Percentiles rank a stretch among this genome's conserved stretches.
Evolutionary conservation across 2,329 filamentous ascomycete genomes (phyloP).

Genomic region (Dothideomycetes sp.): DNA sequence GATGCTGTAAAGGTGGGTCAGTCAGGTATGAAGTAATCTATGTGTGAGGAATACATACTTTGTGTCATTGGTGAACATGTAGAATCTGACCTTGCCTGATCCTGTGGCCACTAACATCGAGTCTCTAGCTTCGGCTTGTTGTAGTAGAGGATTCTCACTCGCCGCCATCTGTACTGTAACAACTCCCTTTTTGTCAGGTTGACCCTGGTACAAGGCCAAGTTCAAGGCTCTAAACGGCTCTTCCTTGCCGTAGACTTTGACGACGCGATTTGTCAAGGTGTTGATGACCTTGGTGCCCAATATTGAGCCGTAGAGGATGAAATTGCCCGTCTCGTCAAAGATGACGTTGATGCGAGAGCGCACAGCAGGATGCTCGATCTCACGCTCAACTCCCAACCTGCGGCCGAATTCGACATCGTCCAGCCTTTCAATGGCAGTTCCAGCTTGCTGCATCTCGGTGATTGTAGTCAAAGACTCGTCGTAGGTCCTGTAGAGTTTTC

Average conservation of each 20-base stretch:
- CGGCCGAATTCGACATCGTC: conserved; percentile 90
- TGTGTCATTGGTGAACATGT: conserved; percentile 92
- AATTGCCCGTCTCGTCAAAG: conserved; percentile 94
- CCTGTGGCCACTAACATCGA: conserved; percentile 81
- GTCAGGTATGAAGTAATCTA: neutral
- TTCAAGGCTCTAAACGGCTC: conserved; percentile 79
- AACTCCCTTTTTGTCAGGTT: conserved; percentile 85
- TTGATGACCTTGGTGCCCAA: conserved; percentile 92
- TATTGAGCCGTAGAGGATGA: conserved; percentile 88
- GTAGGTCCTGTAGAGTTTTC: conserved; percentile 83
- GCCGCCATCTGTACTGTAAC: conserved; percentile 97
- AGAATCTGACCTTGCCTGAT: conserved; percentile 83
- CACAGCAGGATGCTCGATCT: conserved; percentile 63
- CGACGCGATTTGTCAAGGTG: conserved; percentile 84
- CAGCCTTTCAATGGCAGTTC: conserved; percentile 68
- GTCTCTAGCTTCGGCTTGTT: conserved; percentile 83
- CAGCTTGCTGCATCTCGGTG: conserved; percentile 93
- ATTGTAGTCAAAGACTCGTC: conserved; percentile 87
- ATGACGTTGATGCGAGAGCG: conserved; percentile 71
- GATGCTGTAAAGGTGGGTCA: conserved; percentile 33
- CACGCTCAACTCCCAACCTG: conserved; percentile 74
- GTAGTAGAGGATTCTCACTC: conserved; percentile 81
- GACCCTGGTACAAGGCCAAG: conserved; percentile 83
- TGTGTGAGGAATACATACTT: conserved; percentile 37
- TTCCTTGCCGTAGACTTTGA: conserved; percentile 83